Conservation (phyloP, 768 basidiomycete species). For the Lentinula detonsa region DNA sequence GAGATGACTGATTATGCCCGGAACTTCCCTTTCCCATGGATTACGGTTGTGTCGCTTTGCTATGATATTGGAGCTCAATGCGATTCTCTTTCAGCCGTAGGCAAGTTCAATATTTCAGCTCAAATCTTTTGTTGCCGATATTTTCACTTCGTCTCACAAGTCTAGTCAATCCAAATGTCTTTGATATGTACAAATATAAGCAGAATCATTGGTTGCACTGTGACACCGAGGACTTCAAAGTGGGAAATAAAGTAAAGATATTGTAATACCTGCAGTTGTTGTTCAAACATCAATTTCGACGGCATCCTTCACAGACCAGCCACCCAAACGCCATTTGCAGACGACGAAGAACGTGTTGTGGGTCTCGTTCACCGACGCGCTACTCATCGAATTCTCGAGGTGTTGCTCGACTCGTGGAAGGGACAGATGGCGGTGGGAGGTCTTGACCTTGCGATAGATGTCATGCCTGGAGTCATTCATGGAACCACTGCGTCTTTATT, state of each 20-base stretch:
- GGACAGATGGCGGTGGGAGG: conserved; percentile 37
- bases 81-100: not conserved
- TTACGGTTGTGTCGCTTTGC: conserved; percentile 13
- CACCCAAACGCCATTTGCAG: conserved; percentile 49
- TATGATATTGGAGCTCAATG: not conserved
- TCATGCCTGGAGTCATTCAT: conserved; percentile 36
- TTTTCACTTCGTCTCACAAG: conserved; percentile 22
- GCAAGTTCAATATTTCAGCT: not conserved
- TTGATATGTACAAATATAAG: conserved; percentile 39
- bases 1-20: conserved; percentile 67
- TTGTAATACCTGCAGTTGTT: conserved; percentile 6
- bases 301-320: conserved; percentile 62
- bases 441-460: conserved; percentile 24
- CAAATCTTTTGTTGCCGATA: not conserved
- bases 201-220: conserved; percentile 6
- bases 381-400: conserved; percentile 28
- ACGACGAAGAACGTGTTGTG: conserved; percentile 51
- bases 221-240: no score
- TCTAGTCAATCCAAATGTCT: conserved; percentile 29
- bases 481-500: conserved; percentile 36
- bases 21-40: conserved; percentile 66
- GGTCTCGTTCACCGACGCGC: conserved; percentile 51
- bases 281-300: conserved; percentile 69
- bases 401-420: conserved; percentile 52
- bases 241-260: not conserved